Evolutionary conservation across 345 rosid genomes (phyloP), one percentile per base, ranked within the genome.

Genomic region (Murraya koenigii): DNA sequence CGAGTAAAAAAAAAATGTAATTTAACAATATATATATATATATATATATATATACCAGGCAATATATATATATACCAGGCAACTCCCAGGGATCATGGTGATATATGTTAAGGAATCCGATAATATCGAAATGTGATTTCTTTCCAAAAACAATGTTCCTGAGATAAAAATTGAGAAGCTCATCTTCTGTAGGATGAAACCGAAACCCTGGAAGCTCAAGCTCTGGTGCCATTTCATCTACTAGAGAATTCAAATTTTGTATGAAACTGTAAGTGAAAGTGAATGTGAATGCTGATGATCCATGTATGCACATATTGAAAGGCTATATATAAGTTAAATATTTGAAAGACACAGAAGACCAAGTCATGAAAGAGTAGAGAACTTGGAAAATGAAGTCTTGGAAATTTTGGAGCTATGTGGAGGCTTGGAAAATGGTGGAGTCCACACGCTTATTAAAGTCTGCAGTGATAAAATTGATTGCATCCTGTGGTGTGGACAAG

Each of bases 101-200:
- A 69, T 95, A 95, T 33, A 95, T 92, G 85, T 96, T 90, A 52
- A 91, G 87, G 49, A 79, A 84, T 17, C 94, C 88, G 44, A 96
- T 96, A 28, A 93, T 79, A 66, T 92, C 89, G 5, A 76, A 75
- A n/a, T 76, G 85, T 8, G 83, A 28, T 56, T 11, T 80, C 41
- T 83, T 90, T 8, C 92, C 94, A 13, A 71, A 87, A 66, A 94
- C 82, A 86, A 83, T 87, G 89, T 87, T 96, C 75, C 77, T 87
- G 70, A 96, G 97, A 79, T 94, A 96, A 82, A 92, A 94, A 71
- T 87, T 91, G 15, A 96, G 92, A 32, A 96, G 94, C 69, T 96
- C 99, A 28, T 94, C 95, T 80, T 96, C 99, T 0, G 98, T 96
- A 0, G 99, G 99, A 80, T 96, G 98, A 89, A 96, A 96, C 17